Base-by-base conservation (phyloP, 108 stramenopile species). In the Mediolabrus comicus region DNA sequence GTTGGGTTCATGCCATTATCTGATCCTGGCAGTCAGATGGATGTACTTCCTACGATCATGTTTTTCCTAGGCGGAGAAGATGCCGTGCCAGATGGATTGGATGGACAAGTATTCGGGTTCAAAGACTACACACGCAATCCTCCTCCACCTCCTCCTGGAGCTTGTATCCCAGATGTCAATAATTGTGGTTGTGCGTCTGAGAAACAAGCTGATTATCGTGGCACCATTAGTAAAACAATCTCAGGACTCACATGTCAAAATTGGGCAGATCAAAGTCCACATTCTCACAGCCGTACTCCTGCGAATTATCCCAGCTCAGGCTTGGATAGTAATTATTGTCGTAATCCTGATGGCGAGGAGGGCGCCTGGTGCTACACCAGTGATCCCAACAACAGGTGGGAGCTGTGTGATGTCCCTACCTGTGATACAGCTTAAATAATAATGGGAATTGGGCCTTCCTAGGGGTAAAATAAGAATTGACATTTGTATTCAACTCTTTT, bases 131-230 rank as follows among this genome's bases (percentile, higher is more conserved):
- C 41, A 0, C 41, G 41, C 5, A 5, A n/a, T 17, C 41, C 41
- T 43, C 41, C 41, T 19, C 41, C 41, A 3, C 16, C 41, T 43
- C 41, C 41, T 43, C 41, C 41, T 43, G 41, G 41, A 43, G 41
- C 41, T 0, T 43, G 41, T 16, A 43, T 43, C 17, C 41, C 41
- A 3, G 41, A 43, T 43, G 41, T 17, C 16, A 43, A 43, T 6
- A 43, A 43, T 17, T 43, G 41, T 5, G 41, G 41, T 2, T 43
- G 41, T 6, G 41, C 41, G 0, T 43, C 41, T 2, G 41, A 2
- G 5, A 65, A 63, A 29, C 72, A 74, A 29, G 57, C 66, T n/a
- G 72, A 74, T 28, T 74, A 74, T 59, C 62, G 72, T 32, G 72
- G 72, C 49, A 61, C 13, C 19, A 60, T 65, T 19, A 6, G 27